Base-by-base conservation (phyloP, 192 early-diverging fungal species). In the Backusella westeae region DNA sequence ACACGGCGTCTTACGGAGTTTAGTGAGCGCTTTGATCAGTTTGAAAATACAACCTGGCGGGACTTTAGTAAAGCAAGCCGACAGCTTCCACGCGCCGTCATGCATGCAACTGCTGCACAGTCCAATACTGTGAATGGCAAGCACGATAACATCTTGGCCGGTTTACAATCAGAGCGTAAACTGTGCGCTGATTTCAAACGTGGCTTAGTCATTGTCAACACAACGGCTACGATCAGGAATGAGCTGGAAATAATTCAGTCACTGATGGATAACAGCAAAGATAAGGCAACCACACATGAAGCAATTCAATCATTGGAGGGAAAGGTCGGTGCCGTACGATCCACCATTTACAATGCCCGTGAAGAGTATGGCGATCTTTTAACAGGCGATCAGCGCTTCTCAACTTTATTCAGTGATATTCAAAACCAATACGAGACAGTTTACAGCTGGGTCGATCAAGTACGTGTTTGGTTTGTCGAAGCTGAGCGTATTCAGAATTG, bases 401-500 rank as follows among this genome's bases (percentile, higher is more conserved):
- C 49, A 15, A 32, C 34, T 1, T 44, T 53, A 8, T 68, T 79
- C 15, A 53, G 73, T 12, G n/a, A 52, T n/a, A 59, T 59, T 3
- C 59, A 79, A 1, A 39, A 76, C 8, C 29, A 66, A 32, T 83
- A 78, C 65, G 71, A 78, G 26, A 80, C 36, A 0, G 78, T 83
- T 1, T 67, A 63, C 23, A 74, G 75, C 38, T 80, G 79, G 73
- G 72, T 80, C 1, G 78, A 83, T 41, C 79, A 72, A 56, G 78
- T 83, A 1, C 77, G 85, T 19, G 71, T 82, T 23, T 86, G 85
- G 85, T 84, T 86, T 70, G 77, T 52, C 29, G 81, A 84, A 71
- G 83, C 83, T 29, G 79, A 84, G 34, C 75, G 83, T 32, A 84
- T 86, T 34, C 75, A 79, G n/a, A 69, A 78, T 32, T 86, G 85